Conservation (phyloP, 208 protist genomes). For the Trypanosoma platydactyli region DNA sequence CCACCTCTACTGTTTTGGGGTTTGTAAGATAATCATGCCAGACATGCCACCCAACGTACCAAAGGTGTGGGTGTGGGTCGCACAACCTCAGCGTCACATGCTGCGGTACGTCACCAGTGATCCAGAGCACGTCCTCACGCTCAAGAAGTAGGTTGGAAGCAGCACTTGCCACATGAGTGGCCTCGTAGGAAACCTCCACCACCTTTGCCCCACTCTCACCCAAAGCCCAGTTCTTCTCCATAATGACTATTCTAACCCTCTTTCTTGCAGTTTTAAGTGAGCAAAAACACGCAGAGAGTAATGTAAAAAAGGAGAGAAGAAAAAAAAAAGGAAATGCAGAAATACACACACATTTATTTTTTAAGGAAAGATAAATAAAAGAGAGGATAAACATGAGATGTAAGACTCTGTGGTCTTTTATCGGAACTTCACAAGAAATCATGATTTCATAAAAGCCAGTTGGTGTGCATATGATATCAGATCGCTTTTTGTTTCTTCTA, state of each 20-base stretch:
- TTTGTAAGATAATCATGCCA: conserved; percentile 88
- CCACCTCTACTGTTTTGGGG: conserved; percentile 75
- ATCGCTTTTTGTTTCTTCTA: neutral
- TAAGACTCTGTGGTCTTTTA: too few species aligned
- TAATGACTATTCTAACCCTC: conserved; percentile 11
- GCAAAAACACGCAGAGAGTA: neutral
- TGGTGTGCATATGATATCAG: neutral
- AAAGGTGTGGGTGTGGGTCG: conserved; percentile 57
- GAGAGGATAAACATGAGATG: neutral
- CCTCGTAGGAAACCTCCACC: conserved; percentile 71
- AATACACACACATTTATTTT: neutral
- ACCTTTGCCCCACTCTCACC: conserved; percentile 53
- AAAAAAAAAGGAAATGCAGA: neutral
- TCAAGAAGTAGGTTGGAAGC: conserved; percentile 69
- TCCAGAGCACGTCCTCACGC: conserved; percentile 74
- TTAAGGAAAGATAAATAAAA: neutral
- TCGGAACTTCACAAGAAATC: too few species aligned
- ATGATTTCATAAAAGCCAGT: too few species aligned
- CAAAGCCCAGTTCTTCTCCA: conserved; percentile 71
- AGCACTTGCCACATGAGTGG: conserved; percentile 49
- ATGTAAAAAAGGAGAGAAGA: conserved; percentile 7
- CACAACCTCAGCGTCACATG: conserved; percentile 64
- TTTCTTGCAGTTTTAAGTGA: neutral
- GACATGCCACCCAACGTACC: conserved; percentile 84
- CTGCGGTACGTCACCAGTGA: conserved; percentile 78